A percentile compares a stretch with the other conserved stretches of the same genome.
Evolutionary conservation across 768 basidiomycete species (phyloP).

Genomic region (Aureoboletus auriporus): DNA sequence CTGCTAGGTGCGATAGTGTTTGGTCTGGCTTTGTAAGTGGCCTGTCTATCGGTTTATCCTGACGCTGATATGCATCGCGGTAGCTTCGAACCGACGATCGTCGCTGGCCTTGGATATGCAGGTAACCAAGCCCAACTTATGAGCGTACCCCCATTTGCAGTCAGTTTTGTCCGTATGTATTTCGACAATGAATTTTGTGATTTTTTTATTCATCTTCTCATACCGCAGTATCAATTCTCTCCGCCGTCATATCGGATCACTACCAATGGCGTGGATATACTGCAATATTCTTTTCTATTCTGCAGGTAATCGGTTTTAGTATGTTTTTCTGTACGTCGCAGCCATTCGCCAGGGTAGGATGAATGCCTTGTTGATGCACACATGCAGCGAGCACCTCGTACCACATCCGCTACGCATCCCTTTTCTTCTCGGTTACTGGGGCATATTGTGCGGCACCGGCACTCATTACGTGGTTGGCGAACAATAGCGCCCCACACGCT

Average conservation of each 20-base stretch:
- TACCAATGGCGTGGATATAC: conserved; percentile 48
- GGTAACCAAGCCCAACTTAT: conserved; percentile 54
- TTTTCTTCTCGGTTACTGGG: conserved; percentile 54
- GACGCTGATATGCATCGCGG: conserved; percentile 31
- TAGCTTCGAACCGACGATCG: conserved; percentile 73
- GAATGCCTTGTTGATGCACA: neutral
- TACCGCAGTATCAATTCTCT: conserved; percentile 32
- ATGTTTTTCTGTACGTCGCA: conserved; percentile 3
- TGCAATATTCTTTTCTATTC: conserved; percentile 39
- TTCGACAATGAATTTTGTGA: neutral
- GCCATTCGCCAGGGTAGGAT: neutral
- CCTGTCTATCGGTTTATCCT: conserved; percentile 9
- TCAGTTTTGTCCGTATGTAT: conserved; percentile 42
- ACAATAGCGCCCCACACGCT: conserved; percentile 55
- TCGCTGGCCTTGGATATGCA: conserved; percentile 56
- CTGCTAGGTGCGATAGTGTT: conserved; percentile 14
- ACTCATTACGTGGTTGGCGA: conserved; percentile 56
- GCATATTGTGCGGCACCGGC: conserved; percentile 49
- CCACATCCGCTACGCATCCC: conserved; percentile 47
- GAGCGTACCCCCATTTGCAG: conserved; percentile 53
- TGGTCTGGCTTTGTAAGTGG: conserved; percentile 24
- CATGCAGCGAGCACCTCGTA: conserved; percentile 25
- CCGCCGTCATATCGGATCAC: conserved; percentile 49
- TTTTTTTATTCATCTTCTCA: neutral
- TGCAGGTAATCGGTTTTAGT: conserved; percentile 32